These are phyloP conservation scores for Rhodomyrtus tomentosa DNA, from an alignment of 345 rosid genomes.

Conservation along the genomic window DNA sequence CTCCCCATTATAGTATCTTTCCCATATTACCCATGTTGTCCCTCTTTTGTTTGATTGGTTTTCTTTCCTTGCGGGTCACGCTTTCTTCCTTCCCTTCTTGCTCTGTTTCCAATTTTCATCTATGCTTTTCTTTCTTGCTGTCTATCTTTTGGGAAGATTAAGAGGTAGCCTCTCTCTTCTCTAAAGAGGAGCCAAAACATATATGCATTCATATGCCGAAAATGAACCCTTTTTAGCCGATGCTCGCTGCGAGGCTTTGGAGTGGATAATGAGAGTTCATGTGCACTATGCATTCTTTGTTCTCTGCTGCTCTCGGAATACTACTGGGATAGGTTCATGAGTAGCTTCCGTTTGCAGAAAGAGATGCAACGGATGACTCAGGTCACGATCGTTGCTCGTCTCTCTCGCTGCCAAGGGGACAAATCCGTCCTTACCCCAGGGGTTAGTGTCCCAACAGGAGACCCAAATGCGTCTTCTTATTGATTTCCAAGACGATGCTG, in stretches of 20 bases:
- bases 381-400: slow-evolving; percentile 46
- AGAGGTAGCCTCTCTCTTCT: slow-evolving; percentile 12
- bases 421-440: too few species aligned
- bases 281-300: slow-evolving; percentile 17
- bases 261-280: not conserved
- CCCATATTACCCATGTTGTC: too few species aligned
- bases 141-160: slow-evolving; percentile 25
- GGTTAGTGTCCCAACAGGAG: too few species aligned
- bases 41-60: too few species aligned
- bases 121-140: too few species aligned
- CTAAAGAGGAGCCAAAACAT: not conserved
- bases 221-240: slow-evolving; percentile 15
- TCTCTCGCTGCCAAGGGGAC: slow-evolving; percentile 42
- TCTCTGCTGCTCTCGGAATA: slow-evolving; percentile 33
- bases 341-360: slow-evolving; percentile 8
- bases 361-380: slow-evolving; percentile 61
- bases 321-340: slow-evolving; percentile 56
- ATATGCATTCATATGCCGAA: slow-evolving; percentile 5
- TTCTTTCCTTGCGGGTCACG: too few species aligned
- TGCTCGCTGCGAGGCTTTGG: slow-evolving; percentile 41
- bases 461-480: slow-evolving; percentile 37
- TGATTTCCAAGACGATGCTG: slow-evolving; percentile 31
- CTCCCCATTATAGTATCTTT: too few species aligned
- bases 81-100: too few species aligned
- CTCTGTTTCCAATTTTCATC: too few species aligned